A percentile compares a stretch with the other conserved stretches of the same genome.
phyloP scores from a whole-genome alignment of 345 rosid genomes.

The Heritiera fomes region DNA sequence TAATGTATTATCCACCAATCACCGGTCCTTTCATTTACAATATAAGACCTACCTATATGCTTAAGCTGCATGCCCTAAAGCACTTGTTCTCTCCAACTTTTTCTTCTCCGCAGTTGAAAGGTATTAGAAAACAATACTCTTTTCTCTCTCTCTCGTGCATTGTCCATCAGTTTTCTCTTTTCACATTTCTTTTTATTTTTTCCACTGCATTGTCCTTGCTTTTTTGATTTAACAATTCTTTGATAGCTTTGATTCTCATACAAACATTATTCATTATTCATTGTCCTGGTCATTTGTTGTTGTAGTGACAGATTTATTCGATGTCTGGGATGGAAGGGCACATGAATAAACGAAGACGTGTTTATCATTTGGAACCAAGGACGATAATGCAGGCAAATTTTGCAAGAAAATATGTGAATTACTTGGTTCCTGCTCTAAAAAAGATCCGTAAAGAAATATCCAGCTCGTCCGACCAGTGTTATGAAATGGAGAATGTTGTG shows the following conservation, averaged over 20 bases:
- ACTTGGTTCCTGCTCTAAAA: constrained; percentile 39
- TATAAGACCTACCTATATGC: neutral
- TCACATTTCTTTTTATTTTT: neutral
- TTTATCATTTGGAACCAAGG: constrained; percentile 32
- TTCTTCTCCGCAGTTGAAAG: neutral
- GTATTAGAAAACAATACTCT: neutral
- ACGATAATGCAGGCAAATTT: constrained; percentile 23
- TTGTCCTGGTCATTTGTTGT: constrained; percentile 12
- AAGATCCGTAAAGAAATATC: constrained; percentile 26
- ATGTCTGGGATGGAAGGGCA: constrained; percentile 32
- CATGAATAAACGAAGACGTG: constrained; percentile 31
- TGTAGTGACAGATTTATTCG: constrained; percentile 11
- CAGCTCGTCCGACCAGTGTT: neutral
- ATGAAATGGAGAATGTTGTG: constrained; percentile 28
- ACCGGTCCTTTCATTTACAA: constrained; percentile 3
- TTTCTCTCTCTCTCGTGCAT: neutral
- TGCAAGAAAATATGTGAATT: constrained; percentile 31
- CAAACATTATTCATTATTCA: neutral
- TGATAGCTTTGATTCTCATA: neutral
- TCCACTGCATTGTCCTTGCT: neutral
- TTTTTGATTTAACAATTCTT: neutral
- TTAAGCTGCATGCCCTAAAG: neutral
- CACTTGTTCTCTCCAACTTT: neutral
- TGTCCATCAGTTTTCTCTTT: neutral
- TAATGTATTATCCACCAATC: constrained; percentile 5